Conservation (phyloP, 2,329 filamentous ascomycete species). For the Pestalotiopsis sp. region DNA sequence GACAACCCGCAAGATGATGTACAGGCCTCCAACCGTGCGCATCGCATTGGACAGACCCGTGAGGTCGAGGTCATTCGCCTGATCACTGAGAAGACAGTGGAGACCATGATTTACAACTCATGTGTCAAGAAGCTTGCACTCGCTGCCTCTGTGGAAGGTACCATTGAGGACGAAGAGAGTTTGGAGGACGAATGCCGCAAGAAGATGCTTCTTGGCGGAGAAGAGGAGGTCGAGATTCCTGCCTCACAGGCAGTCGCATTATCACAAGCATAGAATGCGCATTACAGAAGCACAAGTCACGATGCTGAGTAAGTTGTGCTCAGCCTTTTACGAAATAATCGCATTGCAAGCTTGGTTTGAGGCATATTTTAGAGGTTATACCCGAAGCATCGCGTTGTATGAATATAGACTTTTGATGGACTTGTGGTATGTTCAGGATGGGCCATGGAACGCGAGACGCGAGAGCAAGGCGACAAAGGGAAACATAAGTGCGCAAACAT, state of each 20-base stretch:
- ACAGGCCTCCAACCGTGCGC: constrained; percentile 96
- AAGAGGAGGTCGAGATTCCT: constrained; percentile 17
- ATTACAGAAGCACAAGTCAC: not conserved
- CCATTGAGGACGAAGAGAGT: constrained; percentile 49
- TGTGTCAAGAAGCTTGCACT: constrained; percentile 92
- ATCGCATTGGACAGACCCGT: constrained; percentile 87
- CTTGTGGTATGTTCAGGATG: too few relatives aligned
- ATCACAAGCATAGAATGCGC: not conserved
- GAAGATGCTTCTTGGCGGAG: constrained; percentile 27
- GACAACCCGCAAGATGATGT: constrained; percentile 98
- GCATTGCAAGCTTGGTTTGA: not conserved
- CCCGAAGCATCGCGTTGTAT: not conserved
- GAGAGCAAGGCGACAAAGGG: too few relatives aligned
- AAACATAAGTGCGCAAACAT: too few relatives aligned
- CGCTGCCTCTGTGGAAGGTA: constrained; percentile 57
- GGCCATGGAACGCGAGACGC: too few relatives aligned
- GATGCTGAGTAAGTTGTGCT: not conserved
- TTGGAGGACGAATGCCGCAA: constrained; percentile 32
- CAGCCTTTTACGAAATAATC: not conserved
- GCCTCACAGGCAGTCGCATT: constrained; percentile 5
- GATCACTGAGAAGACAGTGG: constrained; percentile 79
- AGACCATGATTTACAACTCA: constrained; percentile 89
- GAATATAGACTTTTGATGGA: not conserved
- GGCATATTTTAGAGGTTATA: not conserved
- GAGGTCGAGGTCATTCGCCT: constrained; percentile 89